Conservation (phyloP, 495 filamentous ascomycete genomes). For the Podospora australis region DNA sequence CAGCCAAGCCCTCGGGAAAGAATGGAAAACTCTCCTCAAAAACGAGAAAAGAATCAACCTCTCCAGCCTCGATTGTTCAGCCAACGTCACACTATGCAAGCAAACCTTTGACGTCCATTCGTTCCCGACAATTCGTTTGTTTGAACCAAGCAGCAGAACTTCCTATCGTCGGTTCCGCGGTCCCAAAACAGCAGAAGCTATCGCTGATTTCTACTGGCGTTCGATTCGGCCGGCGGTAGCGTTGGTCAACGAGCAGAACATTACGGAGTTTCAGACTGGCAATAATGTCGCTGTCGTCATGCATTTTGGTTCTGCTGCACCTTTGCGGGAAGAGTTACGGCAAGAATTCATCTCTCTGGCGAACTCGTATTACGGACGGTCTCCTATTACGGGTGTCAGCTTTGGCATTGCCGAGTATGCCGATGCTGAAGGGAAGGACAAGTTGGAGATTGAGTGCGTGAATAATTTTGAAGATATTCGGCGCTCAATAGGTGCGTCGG, state of each 20-base stretch:
- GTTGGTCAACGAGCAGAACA: constrained; percentile 20
- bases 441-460: constrained; percentile 31
- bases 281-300: constrained; percentile 41
- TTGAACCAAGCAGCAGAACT: constrained; percentile 24
- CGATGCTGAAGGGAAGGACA: too few species aligned
- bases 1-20: constrained; percentile 31
- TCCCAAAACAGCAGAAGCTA: constrained; percentile 30
- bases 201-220: constrained; percentile 35
- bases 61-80: constrained; percentile 39
- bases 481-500: constrained; percentile 22
- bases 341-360: constrained; percentile 24
- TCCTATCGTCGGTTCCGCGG: constrained; percentile 43
- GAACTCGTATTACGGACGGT: constrained; percentile 27
- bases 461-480: constrained; percentile 36
- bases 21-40: constrained; percentile 29
- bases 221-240: constrained; percentile 30
- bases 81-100: constrained; percentile 30
- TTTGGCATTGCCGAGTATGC: constrained; percentile 31
- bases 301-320: constrained; percentile 27
- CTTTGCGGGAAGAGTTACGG: constrained; percentile 16
- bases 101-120: constrained; percentile 35
- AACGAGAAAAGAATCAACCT: constrained; percentile 22
- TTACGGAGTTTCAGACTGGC: constrained; percentile 26
- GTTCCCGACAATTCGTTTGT: constrained; percentile 45
- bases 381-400: too few species aligned